Base-by-base conservation (phyloP, 2,329 filamentous ascomycete species). In the Teratosphaeria gauchensis region DNA sequence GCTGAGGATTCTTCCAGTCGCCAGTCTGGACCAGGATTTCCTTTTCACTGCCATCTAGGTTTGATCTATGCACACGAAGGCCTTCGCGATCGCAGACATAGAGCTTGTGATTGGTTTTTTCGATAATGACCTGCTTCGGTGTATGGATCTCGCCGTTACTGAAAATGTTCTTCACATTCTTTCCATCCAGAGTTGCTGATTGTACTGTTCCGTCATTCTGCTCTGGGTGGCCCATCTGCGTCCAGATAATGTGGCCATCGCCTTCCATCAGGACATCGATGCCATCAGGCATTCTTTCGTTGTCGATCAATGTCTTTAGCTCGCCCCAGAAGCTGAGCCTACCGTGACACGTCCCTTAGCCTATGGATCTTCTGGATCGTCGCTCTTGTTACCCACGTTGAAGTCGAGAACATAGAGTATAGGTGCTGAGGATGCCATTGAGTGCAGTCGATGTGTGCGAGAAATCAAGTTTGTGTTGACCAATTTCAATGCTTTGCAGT, bases 61-160 rank as follows among this genome's bases (percentile, higher is more conserved):
- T 69, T 55, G 63, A 70, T 21, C 75, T 69, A 51, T 66, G 62
- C 4, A 77, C 68, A n/a, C 72, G 57, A n/a, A 69, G 61, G 5
- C 74, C 77, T 62, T 78, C 77, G 2, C 77, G 73, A 62, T 79
- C 77, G 58, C 71, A 76, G 61, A 74, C 73, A 61, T 77, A 78
- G 4, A 77, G 21, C 19, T 74, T 66, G 21, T 68, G 31, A 8
- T 64, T 59, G 0, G 52, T 31, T 3, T 63, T 52, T n/a, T 73
- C 71, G 19, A 74, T 56, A 3, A 64, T 48, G 6, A 77, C 35
- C 53, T 78, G 76, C 56, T 78, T 78, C 0, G 76, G 76, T 0
- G 83, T 85, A 65, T 83, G 75, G 0, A 80, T 68, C 0, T 62
- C 54, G 0, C 82, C 81, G 0, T 62, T 54, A 0, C 75, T 63